A percentile compares a stretch with the other conserved stretches of the same genome.
Conservation (phyloP, 2,329 filamentous ascomycete species). For the Lomentospora prolificans region DNA sequence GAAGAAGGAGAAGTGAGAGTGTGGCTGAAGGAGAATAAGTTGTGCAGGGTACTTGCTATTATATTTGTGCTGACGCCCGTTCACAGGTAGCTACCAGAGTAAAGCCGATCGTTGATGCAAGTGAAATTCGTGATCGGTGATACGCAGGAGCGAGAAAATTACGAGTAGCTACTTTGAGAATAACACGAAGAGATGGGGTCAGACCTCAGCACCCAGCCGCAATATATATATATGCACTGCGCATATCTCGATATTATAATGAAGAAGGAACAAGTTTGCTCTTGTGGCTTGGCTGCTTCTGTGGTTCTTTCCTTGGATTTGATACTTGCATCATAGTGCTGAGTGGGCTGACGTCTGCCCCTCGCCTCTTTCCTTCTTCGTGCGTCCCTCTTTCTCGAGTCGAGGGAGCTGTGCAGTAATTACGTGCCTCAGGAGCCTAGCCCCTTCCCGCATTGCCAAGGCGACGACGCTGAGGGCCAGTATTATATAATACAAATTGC, state of each 20-base stretch:
- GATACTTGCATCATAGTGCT: constrained; percentile 6
- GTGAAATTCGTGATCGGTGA: neutral
- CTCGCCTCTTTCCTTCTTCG: neutral
- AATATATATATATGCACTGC: neutral
- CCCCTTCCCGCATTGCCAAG: neutral
- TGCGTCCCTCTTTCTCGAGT: neutral
- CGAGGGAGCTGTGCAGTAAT: too few relatives aligned
- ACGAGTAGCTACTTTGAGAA: neutral
- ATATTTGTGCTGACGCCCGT: neutral
- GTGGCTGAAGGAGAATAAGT: constrained; percentile 5
- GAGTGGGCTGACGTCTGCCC: constrained; percentile 3
- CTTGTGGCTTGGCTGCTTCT: neutral
- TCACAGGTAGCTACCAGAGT: neutral
- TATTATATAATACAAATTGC: neutral
- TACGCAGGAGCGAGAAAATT: too few relatives aligned
- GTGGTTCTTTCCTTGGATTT: neutral
- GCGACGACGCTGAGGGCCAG: too few relatives aligned
- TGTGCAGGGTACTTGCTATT: neutral
- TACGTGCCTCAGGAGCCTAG: too few relatives aligned
- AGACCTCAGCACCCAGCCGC: neutral
- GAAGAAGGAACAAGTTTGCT: neutral
- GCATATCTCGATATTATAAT: neutral
- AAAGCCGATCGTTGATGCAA: neutral
- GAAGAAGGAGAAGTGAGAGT: constrained; percentile 1
- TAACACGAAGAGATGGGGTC: neutral